Evolutionary conservation across 352 stramenopile genomes (phyloP).

Genomic region (Phytophthora litchii): DNA sequence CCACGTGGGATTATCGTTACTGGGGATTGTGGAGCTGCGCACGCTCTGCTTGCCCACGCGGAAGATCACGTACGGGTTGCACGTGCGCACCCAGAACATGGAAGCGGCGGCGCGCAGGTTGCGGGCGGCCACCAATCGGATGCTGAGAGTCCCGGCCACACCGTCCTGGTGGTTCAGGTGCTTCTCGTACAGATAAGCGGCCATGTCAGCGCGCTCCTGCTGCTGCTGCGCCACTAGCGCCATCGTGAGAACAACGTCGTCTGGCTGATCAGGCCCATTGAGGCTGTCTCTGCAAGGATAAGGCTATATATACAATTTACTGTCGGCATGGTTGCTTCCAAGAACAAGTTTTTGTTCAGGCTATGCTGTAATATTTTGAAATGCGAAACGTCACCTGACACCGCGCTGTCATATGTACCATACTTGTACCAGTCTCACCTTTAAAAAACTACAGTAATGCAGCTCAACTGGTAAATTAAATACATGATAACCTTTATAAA

Average conservation of each 20-base stretch:
- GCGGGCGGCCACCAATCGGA: conserved; percentile 72
- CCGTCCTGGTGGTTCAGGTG: conserved; percentile 77
- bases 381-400: conserved; percentile 14
- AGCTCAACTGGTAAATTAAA: no score
- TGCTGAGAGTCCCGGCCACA: conserved; percentile 70
- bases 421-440: no score
- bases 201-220: conserved; percentile 48
- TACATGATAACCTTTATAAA: no score
- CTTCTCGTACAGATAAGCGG: conserved; percentile 81
- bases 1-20: conserved; percentile 81
- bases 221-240: conserved; percentile 33
- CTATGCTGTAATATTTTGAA: conserved; percentile 4
- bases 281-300: neutral
- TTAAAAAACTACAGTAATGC: no score
- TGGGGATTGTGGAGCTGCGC: conserved; percentile 71
- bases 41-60: conserved; percentile 71
- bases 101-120: conserved; percentile 72
- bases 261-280: conserved; percentile 4
- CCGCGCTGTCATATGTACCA: conserved; percentile 9
- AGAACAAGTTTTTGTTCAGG: neutral
- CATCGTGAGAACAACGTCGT: conserved; percentile 30
- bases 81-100: conserved; percentile 86
- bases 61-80: conserved; percentile 88
- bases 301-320: neutral
- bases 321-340: no score